These are phyloP conservation scores for Fusarium sp. DNA, from an alignment of 2,329 filamentous ascomycete genomes.

Conservation along the genomic window DNA sequence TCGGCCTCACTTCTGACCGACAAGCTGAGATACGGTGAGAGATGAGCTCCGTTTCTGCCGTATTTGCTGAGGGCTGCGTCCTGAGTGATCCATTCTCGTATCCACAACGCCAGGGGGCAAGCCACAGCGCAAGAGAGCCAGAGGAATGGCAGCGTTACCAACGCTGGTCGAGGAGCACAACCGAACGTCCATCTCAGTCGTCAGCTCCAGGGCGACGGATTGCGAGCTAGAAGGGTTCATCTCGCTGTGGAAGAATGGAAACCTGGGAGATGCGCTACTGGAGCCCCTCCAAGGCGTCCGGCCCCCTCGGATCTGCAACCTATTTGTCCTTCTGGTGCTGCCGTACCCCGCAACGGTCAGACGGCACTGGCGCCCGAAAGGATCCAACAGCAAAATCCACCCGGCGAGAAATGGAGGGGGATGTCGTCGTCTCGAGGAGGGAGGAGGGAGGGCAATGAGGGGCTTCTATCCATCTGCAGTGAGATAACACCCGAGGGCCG, in stretches of 20 bases:
- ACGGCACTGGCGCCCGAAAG: constrained; percentile 42
- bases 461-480: constrained; percentile 19
- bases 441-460: constrained; percentile 17
- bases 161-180: not conserved
- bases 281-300: constrained; percentile 35
- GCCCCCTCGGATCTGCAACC: constrained; percentile 43
- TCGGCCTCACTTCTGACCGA: constrained; percentile 7
- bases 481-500: constrained; percentile 20
- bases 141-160: constrained; percentile 21
- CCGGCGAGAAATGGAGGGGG: constrained; percentile 22
- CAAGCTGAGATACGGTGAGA: constrained; percentile 1
- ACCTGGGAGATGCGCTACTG: constrained; percentile 31
- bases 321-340: constrained; percentile 40
- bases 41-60: constrained; percentile 5
- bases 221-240: constrained; percentile 38
- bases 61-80: constrained; percentile 3
- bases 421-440: constrained; percentile 9
- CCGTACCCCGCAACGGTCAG: constrained; percentile 45
- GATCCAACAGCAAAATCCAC: constrained; percentile 34
- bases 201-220: constrained; percentile 17
- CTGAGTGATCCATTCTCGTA: constrained; percentile 31
- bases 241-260: constrained; percentile 39
- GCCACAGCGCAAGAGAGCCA: constrained; percentile 9
- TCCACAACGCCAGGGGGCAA: constrained; percentile 24
- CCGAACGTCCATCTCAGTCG: constrained; percentile 3